These are phyloP conservation scores for Camelina neglecta DNA, from an alignment of 345 rosid genomes.

Conservation along the genomic window DNA sequence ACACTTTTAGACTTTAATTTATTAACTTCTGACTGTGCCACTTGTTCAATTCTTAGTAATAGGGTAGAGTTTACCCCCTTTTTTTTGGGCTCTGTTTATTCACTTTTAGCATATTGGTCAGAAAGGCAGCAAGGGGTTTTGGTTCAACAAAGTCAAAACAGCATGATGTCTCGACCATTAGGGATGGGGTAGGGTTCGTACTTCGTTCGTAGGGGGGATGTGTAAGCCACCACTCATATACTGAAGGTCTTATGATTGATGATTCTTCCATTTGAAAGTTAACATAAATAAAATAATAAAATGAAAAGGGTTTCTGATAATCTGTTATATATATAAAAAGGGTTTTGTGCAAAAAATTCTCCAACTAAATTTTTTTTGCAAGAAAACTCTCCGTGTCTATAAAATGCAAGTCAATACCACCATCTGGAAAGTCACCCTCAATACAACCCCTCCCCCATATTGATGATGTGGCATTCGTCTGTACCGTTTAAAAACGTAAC, in stretches of 20 bases:
- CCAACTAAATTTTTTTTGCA: no score
- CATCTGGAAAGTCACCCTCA: no score
- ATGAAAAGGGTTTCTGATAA: neutral
- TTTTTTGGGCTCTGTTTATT: conserved; percentile 1
- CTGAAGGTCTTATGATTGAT: conserved; percentile 25
- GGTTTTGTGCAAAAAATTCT: no score
- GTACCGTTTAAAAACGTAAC: no score
- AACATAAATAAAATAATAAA: neutral
- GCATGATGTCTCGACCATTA: conserved; percentile 23
- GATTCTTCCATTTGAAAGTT: conserved; percentile 29
- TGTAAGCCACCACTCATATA: conserved; percentile 31
- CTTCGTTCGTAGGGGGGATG: neutral
- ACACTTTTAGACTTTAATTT: conserved; percentile 5
- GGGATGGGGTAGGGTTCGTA: conserved; percentile 3
- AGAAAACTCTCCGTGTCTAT: no score
- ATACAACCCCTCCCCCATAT: no score
- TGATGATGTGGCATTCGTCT: no score
- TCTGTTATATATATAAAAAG: no score
- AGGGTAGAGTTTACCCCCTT: no score
- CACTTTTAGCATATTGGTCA: conserved; percentile 14
- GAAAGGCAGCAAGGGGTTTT: conserved; percentile 16
- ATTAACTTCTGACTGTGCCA: neutral
- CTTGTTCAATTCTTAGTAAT: neutral
- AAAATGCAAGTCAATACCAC: no score
- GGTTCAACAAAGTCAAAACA: neutral